A percentile compares a stretch with the other conserved stretches of the same genome.
Conservation (phyloP, 768 basidiomycete genomes). For the Phlebiopsis gigantea region DNA sequence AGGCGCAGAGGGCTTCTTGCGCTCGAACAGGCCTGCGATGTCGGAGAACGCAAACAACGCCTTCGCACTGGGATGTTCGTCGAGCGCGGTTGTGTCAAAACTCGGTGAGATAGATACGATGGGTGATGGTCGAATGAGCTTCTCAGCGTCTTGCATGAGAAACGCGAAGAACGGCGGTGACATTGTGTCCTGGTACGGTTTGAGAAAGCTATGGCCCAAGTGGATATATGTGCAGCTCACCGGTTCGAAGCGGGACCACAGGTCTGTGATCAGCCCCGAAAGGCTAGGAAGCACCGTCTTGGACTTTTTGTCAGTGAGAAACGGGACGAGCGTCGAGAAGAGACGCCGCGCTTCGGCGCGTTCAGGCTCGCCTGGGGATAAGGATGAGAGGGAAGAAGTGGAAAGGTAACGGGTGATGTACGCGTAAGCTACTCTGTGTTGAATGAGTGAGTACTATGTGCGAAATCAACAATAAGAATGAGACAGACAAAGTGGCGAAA, state of each 20-base stretch:
- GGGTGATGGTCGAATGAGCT: slow-evolving; percentile 44
- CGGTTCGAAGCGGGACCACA: slow-evolving; percentile 61
- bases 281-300: slow-evolving; percentile 47
- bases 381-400: slow-evolving; percentile 48
- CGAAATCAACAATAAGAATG: not conserved
- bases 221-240: slow-evolving; percentile 31
- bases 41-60: slow-evolving; percentile 53
- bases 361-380: slow-evolving; percentile 37
- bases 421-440: slow-evolving; percentile 48
- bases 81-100: not conserved
- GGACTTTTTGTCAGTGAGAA: slow-evolving; percentile 57
- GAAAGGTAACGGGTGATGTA: slow-evolving; percentile 61
- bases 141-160: slow-evolving; percentile 50
- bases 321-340: slow-evolving; percentile 54
- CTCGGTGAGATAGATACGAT: slow-evolving; percentile 20
- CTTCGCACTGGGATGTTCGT: slow-evolving; percentile 35
- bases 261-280: slow-evolving; percentile 47
- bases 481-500: slow-evolving; percentile 57
- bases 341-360: slow-evolving; percentile 40
- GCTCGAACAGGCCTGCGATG: slow-evolving; percentile 37
- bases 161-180: slow-evolving; percentile 40
- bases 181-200: slow-evolving; percentile 25
- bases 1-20: not conserved
- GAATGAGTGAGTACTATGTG: not conserved
- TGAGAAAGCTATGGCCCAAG: not conserved